Evolutionary conservation across 257 asterid species (phyloP).

Genomic region (Ballota nigra): DNA sequence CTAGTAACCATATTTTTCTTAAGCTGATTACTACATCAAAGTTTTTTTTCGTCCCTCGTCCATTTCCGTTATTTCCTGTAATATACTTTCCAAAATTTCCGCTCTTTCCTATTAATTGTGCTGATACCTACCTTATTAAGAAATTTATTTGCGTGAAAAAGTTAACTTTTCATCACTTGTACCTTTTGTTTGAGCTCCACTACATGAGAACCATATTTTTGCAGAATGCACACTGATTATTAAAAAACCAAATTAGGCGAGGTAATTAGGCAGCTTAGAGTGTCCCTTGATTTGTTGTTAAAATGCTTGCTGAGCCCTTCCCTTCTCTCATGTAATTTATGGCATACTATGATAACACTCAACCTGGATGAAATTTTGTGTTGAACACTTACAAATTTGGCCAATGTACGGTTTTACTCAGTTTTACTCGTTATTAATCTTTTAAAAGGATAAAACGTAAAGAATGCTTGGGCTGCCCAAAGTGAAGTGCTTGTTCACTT

Average conservation of each 20-base stretch:
- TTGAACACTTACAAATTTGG: too few species aligned
- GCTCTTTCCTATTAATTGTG: background rate
- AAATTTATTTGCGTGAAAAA: background rate
- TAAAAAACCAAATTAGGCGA: too few species aligned
- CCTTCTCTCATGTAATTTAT: background rate
- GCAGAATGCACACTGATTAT: too few species aligned
- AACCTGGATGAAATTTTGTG: background rate
- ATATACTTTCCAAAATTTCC: background rate
- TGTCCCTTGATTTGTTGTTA: too few species aligned
- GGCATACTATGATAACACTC: background rate
- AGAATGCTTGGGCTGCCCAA: background rate
- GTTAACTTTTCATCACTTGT: too few species aligned
- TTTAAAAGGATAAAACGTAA: too few species aligned
- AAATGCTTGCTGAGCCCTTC: background rate
- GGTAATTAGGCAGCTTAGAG: too few species aligned
- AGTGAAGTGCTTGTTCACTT: background rate
- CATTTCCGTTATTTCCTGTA: background rate
- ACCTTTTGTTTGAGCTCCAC: background rate
- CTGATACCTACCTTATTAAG: background rate
- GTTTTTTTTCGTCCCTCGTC: background rate
- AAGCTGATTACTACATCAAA: too few species aligned
- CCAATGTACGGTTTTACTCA: background rate
- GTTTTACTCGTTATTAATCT: too few species aligned
- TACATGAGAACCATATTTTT: background rate
- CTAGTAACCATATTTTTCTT: background rate